Conservation (phyloP, 768 basidiomycete genomes). For the Bullera alba region DNA sequence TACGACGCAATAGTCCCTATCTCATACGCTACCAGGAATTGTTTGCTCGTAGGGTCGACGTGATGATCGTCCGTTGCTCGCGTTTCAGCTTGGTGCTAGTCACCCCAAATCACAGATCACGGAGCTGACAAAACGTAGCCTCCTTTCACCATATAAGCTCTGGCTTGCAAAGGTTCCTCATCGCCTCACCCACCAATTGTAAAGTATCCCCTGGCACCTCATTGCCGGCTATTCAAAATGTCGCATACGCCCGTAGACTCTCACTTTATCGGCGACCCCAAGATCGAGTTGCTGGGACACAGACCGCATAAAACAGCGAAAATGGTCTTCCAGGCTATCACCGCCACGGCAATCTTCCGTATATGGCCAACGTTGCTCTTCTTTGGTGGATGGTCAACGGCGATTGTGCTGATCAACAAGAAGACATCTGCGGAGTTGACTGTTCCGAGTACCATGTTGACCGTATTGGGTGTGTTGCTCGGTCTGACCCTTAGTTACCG, state of each 20-base stretch:
- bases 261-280: conserved; percentile 16
- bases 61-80: no score
- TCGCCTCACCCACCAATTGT: no score
- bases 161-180: no score
- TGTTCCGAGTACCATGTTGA: conserved; percentile 35
- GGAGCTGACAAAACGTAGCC: no score
- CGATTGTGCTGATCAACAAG: conserved; percentile 24
- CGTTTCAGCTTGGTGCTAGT: no score
- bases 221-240: conserved; percentile 2
- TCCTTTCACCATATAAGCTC: no score
- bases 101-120: no score
- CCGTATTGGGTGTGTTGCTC: conserved; percentile 39
- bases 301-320: conserved; percentile 18
- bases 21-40: no score
- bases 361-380: conserved; percentile 36
- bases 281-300: conserved; percentile 15
- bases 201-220: conserved; percentile 2
- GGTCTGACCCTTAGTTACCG: conserved; percentile 39
- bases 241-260: conserved; percentile 18
- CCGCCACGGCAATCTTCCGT: conserved; percentile 25
- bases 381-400: conserved; percentile 29
- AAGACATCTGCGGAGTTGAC: conserved; percentile 27
- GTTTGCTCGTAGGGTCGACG: no score
- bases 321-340: conserved; percentile 20
- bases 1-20: no score